Evolutionary conservation across 192 early-diverging fungal species (phyloP), one percentile per base, ranked within the genome.

Genomic region (Entophlyctis luteolus): DNA sequence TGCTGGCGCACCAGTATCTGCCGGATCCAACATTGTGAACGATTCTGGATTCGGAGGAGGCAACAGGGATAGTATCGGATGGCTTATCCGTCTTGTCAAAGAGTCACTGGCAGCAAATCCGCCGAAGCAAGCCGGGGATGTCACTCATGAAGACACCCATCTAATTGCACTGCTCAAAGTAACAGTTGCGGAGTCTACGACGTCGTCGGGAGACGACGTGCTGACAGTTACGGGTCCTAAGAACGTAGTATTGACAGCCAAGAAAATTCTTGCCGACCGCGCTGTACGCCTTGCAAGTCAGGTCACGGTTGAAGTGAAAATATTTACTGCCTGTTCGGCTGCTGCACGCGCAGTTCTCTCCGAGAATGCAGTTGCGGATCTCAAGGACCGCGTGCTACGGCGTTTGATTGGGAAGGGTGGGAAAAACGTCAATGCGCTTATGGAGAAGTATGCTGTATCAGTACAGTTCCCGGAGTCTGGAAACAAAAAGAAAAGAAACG

Each of bases 331-430:
- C 4, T 68, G 78, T 27, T 74, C 72, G 10, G 39, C 72, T 65
- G 52, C 81, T 75, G 62, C 86, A 79, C 66, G 80, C 83, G 28
- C 90, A 85, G 71, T 80, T 20, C 36, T 77, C 54, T 18, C 55
- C 22, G 70, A 71, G 57, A 63, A 68, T 10, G 59, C 63, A 20
- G 48, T 71, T 34, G 57, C 70, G 39, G 82, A 84, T 22, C 57
- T 79, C 36, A 74, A 69, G 49, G 56, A 48, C 22, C 49, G 55
- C n/a, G 70, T 79, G 31, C 62, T 77, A 18, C 73, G 77, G 2
- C 49, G 72, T 1, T 22, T 98, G 27, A 93, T 97, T 66, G 96
- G 96, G n/a, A 91, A 91, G 68, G 87, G 86, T 28, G 93, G 94
- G 67, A 87, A 86, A 62, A 83, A 86, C 62, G 84, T 98, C 54